A percentile compares a stretch with the other conserved stretches of the same genome.
Evolutionary conservation across 1,139 yeast species (phyloP).

Genomic region (Magnusiomyces sp.): DNA sequence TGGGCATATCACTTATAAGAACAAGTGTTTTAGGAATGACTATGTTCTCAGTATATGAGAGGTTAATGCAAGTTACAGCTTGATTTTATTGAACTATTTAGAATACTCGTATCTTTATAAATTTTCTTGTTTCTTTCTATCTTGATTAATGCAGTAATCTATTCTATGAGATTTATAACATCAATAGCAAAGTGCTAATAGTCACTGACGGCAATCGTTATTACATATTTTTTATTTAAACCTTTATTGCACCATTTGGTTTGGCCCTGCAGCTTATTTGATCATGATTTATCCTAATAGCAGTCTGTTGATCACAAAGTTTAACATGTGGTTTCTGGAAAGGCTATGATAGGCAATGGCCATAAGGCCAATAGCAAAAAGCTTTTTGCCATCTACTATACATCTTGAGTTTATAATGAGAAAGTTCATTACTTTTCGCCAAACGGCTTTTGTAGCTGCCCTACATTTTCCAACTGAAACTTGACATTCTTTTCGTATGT

Average conservation of each 20-base stretch:
- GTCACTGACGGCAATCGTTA: no score
- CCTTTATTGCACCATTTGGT: no score
- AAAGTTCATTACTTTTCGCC: neutral
- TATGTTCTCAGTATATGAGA: slow-evolving; percentile 67
- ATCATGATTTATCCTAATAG: no score
- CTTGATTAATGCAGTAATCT: slow-evolving; percentile 24
- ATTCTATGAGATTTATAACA: slow-evolving; percentile 10
- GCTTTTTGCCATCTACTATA: no score
- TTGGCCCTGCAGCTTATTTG: no score
- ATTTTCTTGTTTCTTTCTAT: slow-evolving; percentile 16
- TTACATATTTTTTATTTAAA: no score
- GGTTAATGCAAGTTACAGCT: slow-evolving; percentile 28
- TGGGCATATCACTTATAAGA: slow-evolving; percentile 64
- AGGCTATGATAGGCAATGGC: no score
- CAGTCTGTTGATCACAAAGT: no score
- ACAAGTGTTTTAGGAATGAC: slow-evolving; percentile 68
- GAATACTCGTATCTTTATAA: slow-evolving; percentile 19
- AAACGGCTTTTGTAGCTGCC: slow-evolving; percentile 48
- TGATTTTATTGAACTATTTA: slow-evolving; percentile 2
- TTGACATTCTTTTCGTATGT: slow-evolving; percentile 64
- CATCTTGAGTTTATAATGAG: no score
- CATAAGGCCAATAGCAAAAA: no score
- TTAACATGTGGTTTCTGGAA: no score
- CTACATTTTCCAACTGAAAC: slow-evolving; percentile 66
- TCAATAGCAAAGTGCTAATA: no score